These are phyloP conservation scores for Rubroshorea leprosula DNA, from an alignment of 345 rosid species.

Conservation along the genomic window DNA sequence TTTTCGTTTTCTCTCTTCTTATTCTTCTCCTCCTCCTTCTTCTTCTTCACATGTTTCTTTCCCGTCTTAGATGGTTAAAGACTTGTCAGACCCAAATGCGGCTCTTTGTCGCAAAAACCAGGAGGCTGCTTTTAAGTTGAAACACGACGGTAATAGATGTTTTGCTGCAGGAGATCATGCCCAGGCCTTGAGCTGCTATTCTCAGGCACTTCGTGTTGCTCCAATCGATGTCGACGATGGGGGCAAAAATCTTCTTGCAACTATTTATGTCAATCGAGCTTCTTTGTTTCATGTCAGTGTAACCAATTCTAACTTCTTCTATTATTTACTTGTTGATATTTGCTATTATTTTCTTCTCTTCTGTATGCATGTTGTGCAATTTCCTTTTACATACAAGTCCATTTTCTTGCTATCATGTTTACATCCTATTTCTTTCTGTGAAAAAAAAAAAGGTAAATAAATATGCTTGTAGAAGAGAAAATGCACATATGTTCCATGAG, in stretches of 20 bases:
- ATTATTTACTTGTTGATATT: neutral
- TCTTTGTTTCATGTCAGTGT: constrained; percentile 46
- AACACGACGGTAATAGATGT: constrained; percentile 55
- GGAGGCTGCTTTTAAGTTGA: constrained; percentile 49
- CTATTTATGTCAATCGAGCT: constrained; percentile 69
- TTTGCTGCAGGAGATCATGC: constrained; percentile 35
- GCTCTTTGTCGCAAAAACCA: constrained; percentile 55
- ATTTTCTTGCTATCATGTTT: too few species aligned
- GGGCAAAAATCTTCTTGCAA: constrained; percentile 62
- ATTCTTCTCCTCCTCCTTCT: too few species aligned
- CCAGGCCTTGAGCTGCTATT: constrained; percentile 51
- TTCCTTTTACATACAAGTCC: too few species aligned
- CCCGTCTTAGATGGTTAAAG: constrained; percentile 40
- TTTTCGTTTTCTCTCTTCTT: too few species aligned
- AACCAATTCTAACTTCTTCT: neutral
- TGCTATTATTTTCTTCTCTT: too few species aligned
- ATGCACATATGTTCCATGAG: too few species aligned
- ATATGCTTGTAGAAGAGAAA: too few species aligned
- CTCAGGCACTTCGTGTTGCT: constrained; percentile 75
- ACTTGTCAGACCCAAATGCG: constrained; percentile 42
- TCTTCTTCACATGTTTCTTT: too few species aligned
- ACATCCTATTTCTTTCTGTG: neutral
- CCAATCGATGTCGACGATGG: constrained; percentile 46
- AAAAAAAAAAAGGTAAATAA: too few species aligned
- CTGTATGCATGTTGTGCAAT: too few species aligned